phyloP scores from a whole-genome alignment of 768 basidiomycete species.

The Mycena epipterygia region DNA sequence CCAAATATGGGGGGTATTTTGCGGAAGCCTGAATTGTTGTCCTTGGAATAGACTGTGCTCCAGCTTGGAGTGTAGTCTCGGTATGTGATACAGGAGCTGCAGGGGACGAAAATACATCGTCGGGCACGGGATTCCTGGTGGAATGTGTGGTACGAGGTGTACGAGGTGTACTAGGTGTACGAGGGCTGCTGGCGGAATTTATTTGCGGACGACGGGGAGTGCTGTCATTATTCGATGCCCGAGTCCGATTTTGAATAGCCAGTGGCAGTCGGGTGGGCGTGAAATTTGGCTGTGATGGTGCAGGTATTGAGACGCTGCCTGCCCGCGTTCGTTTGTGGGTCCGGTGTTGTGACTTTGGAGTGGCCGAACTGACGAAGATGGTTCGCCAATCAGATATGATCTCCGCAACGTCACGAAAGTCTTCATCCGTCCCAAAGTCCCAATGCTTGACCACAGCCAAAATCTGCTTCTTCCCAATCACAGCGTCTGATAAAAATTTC shows the following conservation, averaged over 20 bases:
- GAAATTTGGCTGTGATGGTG: not conserved
- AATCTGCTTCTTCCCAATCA: slow-evolving; percentile 12
- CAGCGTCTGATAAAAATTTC: slow-evolving; percentile 1
- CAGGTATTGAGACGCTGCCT: not conserved
- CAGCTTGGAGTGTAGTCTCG: not conserved
- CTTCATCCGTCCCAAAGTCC: slow-evolving; percentile 17
- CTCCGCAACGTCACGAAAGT: slow-evolving; percentile 11
- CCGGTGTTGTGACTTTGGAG: not conserved
- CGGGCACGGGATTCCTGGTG: too few relatives aligned
- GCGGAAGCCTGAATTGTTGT: not conserved
- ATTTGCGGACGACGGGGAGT: not conserved
- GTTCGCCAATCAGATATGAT: slow-evolving; percentile 15
- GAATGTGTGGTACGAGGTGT: too few relatives aligned
- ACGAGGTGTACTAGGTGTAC: too few relatives aligned
- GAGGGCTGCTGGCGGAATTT: not conserved
- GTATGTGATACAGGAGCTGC: slow-evolving; percentile 4
- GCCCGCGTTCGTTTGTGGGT: not conserved
- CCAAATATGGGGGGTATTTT: not conserved
- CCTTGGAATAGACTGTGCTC: not conserved
- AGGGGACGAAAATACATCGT: not conserved
- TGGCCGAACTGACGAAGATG: not conserved
- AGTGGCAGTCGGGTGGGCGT: not conserved
- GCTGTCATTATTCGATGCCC: not conserved
- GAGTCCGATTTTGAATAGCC: not conserved
- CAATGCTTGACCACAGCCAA: slow-evolving; percentile 4